Percentiles rank a stretch among this genome's conserved stretches.
These are phyloP conservation scores for Ajuga chamaepitys DNA, from an alignment of 257 asterid species.

Conservation along the genomic window DNA sequence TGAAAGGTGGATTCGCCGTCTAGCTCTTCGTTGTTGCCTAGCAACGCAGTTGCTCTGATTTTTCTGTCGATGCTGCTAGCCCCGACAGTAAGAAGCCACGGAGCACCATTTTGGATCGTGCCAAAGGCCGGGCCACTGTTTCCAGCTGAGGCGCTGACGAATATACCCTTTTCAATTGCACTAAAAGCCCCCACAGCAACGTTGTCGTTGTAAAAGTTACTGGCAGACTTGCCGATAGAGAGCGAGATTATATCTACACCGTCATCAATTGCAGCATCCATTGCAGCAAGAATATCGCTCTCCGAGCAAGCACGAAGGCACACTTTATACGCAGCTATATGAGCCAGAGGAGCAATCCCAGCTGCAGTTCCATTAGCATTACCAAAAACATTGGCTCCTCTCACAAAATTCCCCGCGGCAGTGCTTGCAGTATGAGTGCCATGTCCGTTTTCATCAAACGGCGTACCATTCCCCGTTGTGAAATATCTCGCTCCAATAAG, in stretches of 20 bases:
- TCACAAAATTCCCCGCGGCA: constrained; percentile 41
- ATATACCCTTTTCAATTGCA: background rate
- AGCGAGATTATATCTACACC: constrained; percentile 29
- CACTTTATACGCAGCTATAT: constrained; percentile 31
- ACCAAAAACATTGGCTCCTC: constrained; percentile 32
- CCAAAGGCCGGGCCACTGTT: constrained; percentile 11
- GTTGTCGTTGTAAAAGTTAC: background rate
- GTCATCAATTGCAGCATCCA: constrained; percentile 43
- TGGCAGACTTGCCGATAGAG: constrained; percentile 14
- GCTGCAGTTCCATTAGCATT: constrained; percentile 44
- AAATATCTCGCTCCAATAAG: constrained; percentile 38
- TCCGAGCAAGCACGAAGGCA: constrained; percentile 16
- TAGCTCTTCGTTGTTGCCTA: constrained; percentile 15
- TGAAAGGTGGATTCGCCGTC: constrained; percentile 27
- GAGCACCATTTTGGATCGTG: constrained; percentile 19
- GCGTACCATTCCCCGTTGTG: background rate
- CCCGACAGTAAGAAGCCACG: constrained; percentile 36
- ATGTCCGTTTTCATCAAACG: constrained; percentile 27
- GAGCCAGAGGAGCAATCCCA: constrained; percentile 43
- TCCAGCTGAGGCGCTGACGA: constrained; percentile 28
- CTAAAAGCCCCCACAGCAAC: constrained; percentile 18
- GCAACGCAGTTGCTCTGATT: constrained; percentile 16
- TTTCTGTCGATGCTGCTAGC: constrained; percentile 27
- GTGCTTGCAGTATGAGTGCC: constrained; percentile 51
- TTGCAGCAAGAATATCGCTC: constrained; percentile 35